phyloP scores from a whole-genome alignment of 441 rosid species.

The Jatropha multifida region DNA sequence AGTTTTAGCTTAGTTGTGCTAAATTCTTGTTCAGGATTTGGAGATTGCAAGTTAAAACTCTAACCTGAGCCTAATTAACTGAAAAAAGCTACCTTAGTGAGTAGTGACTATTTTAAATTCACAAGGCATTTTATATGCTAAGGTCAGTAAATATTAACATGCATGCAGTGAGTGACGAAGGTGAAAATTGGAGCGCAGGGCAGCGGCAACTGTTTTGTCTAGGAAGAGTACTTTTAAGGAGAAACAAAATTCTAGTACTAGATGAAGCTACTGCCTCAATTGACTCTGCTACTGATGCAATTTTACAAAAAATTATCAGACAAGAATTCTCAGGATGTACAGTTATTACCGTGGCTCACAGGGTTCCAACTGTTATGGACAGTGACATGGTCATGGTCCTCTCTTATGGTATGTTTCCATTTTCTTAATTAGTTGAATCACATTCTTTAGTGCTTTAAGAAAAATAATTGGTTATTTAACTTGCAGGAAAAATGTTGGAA shows the following conservation, averaged over 20 bases:
- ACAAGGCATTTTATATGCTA: constrained; percentile 8
- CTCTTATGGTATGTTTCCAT: constrained; percentile 49
- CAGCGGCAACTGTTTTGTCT: constrained; percentile 86
- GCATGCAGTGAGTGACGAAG: constrained; percentile 76
- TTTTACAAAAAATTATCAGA: constrained; percentile 65
- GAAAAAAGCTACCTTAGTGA: no score
- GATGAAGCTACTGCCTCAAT: constrained; percentile 98
- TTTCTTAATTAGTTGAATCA: not conserved
- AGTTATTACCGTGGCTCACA: constrained; percentile 29
- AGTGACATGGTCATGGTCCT: constrained; percentile 86
- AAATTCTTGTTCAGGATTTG: no score
- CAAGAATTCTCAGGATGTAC: constrained; percentile 68
- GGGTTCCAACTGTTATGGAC: constrained; percentile 77
- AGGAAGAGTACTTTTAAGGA: constrained; percentile 71
- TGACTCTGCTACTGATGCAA: constrained; percentile 81
- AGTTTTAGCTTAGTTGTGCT: no score
- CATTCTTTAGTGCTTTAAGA: not conserved
- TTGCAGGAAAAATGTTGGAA: constrained; percentile 66
- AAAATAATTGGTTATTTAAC: not conserved
- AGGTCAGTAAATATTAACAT: not conserved
- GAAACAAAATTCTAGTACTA: constrained; percentile 72
- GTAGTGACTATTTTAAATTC: no score
- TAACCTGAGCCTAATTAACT: no score
- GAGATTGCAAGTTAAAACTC: no score
- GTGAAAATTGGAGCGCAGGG: constrained; percentile 92